phyloP scores from a whole-genome alignment of 2,329 filamentous ascomycete species.

The Fusarium sp. region DNA sequence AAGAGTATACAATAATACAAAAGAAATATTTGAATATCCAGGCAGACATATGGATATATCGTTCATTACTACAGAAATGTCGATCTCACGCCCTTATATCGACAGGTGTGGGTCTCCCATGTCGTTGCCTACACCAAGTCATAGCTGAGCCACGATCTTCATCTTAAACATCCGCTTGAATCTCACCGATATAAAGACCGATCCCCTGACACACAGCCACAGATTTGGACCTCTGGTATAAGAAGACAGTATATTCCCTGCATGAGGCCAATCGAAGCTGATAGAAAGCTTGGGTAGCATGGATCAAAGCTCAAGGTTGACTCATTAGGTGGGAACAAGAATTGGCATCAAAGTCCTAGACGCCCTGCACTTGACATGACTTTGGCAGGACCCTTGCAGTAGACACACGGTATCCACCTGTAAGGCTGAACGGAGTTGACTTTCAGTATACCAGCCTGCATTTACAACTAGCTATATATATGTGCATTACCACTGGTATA shows the following conservation, averaged over 20 bases:
- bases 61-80: not conserved
- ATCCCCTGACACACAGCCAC: not conserved
- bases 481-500: not conserved
- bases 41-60: too few relatives aligned
- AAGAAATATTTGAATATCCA: too few relatives aligned
- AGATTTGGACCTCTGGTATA: not conserved
- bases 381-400: not conserved
- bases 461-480: constrained; percentile 20
- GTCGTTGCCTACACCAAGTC: constrained; percentile 9
- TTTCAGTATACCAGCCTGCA: not conserved
- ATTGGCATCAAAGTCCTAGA: not conserved
- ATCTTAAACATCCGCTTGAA: not conserved
- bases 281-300: not conserved
- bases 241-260: not conserved
- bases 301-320: constrained; percentile 14
- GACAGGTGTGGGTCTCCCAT: constrained; percentile 27
- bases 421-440: constrained; percentile 30
- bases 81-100: constrained; percentile 38
- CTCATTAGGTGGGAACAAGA: constrained; percentile 13
- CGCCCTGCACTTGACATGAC: constrained; percentile 42
- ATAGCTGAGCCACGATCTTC: constrained; percentile 7
- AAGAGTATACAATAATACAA: too few relatives aligned
- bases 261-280: not conserved
- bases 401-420: constrained; percentile 26
- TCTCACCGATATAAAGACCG: not conserved